Evolutionary conservation across 495 filamentous ascomycete species (phyloP).

Genomic region (Pyrenopolyporus hunteri): DNA sequence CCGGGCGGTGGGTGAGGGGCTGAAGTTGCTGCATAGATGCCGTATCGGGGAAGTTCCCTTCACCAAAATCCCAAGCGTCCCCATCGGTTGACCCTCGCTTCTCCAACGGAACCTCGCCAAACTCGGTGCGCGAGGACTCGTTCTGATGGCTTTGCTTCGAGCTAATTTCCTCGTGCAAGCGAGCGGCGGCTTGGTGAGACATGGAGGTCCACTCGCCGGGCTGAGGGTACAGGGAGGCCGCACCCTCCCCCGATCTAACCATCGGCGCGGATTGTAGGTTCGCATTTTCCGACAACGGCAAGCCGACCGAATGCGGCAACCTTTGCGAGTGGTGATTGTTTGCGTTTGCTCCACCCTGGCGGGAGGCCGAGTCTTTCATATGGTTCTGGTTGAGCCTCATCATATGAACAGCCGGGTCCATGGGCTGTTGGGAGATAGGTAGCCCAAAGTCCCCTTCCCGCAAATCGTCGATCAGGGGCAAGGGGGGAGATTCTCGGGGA

Average conservation of each 20-base stretch:
- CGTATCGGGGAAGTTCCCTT: slow-evolving; percentile 62
- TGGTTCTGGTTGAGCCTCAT: slow-evolving; percentile 52
- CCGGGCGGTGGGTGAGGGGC: slow-evolving; percentile 64
- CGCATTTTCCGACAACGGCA: slow-evolving; percentile 43
- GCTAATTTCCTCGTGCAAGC: slow-evolving; percentile 60
- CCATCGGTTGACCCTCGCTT: slow-evolving; percentile 55
- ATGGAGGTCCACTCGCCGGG: slow-evolving; percentile 51
- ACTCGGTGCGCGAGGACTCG: slow-evolving; percentile 30
- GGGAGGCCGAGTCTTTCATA: slow-evolving; percentile 47
- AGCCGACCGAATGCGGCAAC: slow-evolving; percentile 48
- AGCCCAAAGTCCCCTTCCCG: slow-evolving; percentile 54
- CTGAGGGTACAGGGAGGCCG: slow-evolving; percentile 40
- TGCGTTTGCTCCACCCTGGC: slow-evolving; percentile 51
- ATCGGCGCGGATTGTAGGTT: slow-evolving; percentile 52
- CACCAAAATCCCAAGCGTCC: slow-evolving; percentile 94
- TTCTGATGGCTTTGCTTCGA: slow-evolving; percentile 62
- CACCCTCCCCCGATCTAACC: slow-evolving; percentile 51
- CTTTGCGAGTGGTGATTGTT: slow-evolving; percentile 61
- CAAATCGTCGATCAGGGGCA: slow-evolving; percentile 56
- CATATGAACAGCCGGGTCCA: slow-evolving; percentile 41
- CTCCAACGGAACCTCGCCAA: slow-evolving; percentile 48
- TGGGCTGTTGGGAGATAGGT: slow-evolving; percentile 42
- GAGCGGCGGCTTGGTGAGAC: slow-evolving; percentile 47
- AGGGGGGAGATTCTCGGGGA: slow-evolving; percentile 59
- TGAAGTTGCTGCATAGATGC: slow-evolving; percentile 47